These are phyloP conservation scores for Saururus chinensis DNA, from an alignment of 164 flowering plant species.

Conservation along the genomic window DNA sequence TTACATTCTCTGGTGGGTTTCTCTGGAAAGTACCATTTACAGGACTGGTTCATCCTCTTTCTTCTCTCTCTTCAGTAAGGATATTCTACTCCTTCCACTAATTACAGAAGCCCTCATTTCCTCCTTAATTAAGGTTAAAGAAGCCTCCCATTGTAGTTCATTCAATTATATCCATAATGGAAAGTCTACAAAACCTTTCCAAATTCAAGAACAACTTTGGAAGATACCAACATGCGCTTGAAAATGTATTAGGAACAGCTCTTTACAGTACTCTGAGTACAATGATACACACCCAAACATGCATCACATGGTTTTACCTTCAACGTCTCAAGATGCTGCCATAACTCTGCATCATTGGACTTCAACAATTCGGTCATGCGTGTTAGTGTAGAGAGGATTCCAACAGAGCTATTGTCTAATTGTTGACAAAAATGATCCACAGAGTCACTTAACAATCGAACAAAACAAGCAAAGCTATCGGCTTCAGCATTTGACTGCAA, in stretches of 20 bases:
- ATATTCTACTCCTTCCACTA: too few species aligned
- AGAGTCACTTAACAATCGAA: constrained; percentile 54
- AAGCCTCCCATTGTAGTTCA: too few species aligned
- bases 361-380: constrained; percentile 46
- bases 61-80: too few species aligned
- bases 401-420: constrained; percentile 51
- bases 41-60: too few species aligned
- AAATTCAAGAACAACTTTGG: not conserved
- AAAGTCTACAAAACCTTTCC: not conserved
- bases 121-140: too few species aligned
- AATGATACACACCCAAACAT: not conserved
- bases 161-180: not conserved
- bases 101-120: too few species aligned
- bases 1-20: too few species aligned
- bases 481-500: constrained; percentile 69
- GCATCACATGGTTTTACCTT: not conserved
- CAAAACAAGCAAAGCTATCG: constrained; percentile 72
- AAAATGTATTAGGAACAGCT: too few species aligned
- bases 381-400: constrained; percentile 56
- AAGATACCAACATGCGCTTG: not conserved
- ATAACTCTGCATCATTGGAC: constrained; percentile 49
- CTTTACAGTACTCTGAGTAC: not conserved
- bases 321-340: constrained; percentile 49
- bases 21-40: too few species aligned
- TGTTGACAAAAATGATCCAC: constrained; percentile 73